Percentiles rank a stretch among this genome's conserved stretches.
Conservation (phyloP, 108 stramenopile genomes). For the Skeletonema tropicum region DNA sequence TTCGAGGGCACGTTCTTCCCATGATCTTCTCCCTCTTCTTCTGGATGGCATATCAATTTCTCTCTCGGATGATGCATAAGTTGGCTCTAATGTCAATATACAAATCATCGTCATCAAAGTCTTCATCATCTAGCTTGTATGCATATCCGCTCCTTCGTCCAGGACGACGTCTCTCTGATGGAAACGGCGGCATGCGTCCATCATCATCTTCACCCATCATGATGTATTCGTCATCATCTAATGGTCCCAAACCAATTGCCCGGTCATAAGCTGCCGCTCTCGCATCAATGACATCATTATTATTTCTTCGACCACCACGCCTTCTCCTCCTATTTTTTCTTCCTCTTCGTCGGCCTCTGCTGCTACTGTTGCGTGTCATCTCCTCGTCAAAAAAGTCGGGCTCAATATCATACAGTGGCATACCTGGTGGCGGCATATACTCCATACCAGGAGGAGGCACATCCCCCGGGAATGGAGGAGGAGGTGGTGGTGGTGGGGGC, state of each 20-base stretch:
- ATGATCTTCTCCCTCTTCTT: conserved; percentile 41
- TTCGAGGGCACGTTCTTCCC: conserved; percentile 76
- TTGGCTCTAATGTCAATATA: conserved; percentile 32
- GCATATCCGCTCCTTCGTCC: conserved; percentile 66
- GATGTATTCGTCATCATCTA: conserved; percentile 20
- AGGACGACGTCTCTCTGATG: conserved; percentile 21
- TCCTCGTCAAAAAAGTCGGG: conserved; percentile 16
- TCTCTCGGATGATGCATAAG: conserved; percentile 21
- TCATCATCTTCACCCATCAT: conserved; percentile 10
- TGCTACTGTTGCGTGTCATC: conserved; percentile 1
- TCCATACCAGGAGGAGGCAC: conserved; percentile 2
- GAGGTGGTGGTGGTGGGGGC: conserved; percentile 9
- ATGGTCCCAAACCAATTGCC: conserved; percentile 36
- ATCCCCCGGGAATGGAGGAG: conserved; percentile 13
- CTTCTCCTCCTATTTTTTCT: conserved; percentile 12
- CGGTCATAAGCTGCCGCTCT: conserved; percentile 46
- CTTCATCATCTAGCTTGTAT: conserved; percentile 52
- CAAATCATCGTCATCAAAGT: conserved; percentile 43
- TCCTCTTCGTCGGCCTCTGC: conserved; percentile 12
- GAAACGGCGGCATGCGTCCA: conserved; percentile 7
- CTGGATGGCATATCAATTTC: conserved; percentile 21
- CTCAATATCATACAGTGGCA: background rate
- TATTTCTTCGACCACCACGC: conserved; percentile 15
- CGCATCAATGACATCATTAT: conserved; percentile 22
- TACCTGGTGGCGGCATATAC: background rate